Evolutionary conservation across 2,329 filamentous ascomycete species (phyloP), one percentile per base, ranked within the genome.

Genomic region (Pseudofabraea citricarpa): DNA sequence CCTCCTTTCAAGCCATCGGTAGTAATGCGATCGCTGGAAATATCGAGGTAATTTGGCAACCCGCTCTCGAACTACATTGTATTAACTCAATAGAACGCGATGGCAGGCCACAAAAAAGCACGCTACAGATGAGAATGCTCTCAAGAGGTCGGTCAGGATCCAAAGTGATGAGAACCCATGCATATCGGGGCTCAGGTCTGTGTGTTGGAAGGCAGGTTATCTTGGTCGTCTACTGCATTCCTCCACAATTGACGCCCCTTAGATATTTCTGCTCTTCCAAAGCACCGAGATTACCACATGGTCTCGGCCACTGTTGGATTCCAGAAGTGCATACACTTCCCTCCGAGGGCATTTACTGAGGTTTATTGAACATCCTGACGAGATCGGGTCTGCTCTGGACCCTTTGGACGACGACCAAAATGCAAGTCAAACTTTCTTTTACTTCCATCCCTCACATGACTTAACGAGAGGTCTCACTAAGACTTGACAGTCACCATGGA

Each of bases 191-290:
- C 79, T 90, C 51, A 81, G 90, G 44, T 96, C 91, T 3, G 76
- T 94, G 27, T 95, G 86, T 65, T 97, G 91, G 91, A 96, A 95
- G 79, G 87, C 85, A 60, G 56, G 48, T 49, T 4, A 29, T 43
- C 19, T 10, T 36, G 19, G 9, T 37, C 41, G 36, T 24, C 23
- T 29, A 33, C 23, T 24, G 24, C n/a, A 26, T 43, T 20, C 32
- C n/a, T 41, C 20, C 19, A 40, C 9, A 22, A 33, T 46, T 41
- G 48, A 47, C 43, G 38, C 35, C 26, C 10, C 15, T 40, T 54
- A 91, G 87, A 79, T 79, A 27, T 95, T 96, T 62, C 71, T 96
- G 36, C 72, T 95, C 22, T 91, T 90, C 60, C 80, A 84, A 51
- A 75, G 77, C 40, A 68, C 82, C 8, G 74, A 85, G 41, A 71